Percentiles rank a stretch among this genome's conserved stretches.
phyloP scores from a whole-genome alignment of 805 yeast genomes.

The Wickerhamiella hasegawae region DNA sequence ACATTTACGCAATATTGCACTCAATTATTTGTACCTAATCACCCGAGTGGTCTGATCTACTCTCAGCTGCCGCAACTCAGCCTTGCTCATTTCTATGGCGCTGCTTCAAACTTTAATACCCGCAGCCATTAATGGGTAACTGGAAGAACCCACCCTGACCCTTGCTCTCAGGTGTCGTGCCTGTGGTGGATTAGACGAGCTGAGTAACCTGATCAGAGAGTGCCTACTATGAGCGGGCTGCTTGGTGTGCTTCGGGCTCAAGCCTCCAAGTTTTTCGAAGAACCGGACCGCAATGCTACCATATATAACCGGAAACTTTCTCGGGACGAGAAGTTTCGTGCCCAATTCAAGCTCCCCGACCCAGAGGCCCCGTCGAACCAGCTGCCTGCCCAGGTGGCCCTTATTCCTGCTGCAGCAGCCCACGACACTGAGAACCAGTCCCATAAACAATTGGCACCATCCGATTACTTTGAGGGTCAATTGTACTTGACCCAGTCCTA shows the following conservation, averaged over 20 bases:
- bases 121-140: too few species aligned
- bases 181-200: too few species aligned
- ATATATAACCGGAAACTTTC: slow-evolving; percentile 27
- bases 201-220: not conserved
- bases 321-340: slow-evolving; percentile 55
- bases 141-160: too few species aligned
- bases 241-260: slow-evolving; percentile 12
- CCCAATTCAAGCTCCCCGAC: slow-evolving; percentile 54
- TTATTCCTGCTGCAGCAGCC: slow-evolving; percentile 8
- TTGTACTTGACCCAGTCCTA: slow-evolving; percentile 62
- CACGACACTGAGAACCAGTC: slow-evolving; percentile 4
- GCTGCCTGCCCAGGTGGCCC: slow-evolving; percentile 45
- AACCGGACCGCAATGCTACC: slow-evolving; percentile 9
- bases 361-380: slow-evolving; percentile 51
- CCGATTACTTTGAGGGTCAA: slow-evolving; percentile 38
- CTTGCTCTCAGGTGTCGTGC: too few species aligned
- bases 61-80: too few species aligned
- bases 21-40: too few species aligned
- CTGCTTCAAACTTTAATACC: too few species aligned
- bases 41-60: too few species aligned
- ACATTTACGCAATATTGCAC: too few species aligned
- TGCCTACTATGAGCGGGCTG: slow-evolving; percentile 20
- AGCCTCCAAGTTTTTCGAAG: slow-evolving; percentile 13
- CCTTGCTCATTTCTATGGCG: too few species aligned
- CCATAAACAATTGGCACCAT: slow-evolving; percentile 6